phyloP scores from a whole-genome alignment of 306 rosid genomes.

The Prosopis cineraria region DNA sequence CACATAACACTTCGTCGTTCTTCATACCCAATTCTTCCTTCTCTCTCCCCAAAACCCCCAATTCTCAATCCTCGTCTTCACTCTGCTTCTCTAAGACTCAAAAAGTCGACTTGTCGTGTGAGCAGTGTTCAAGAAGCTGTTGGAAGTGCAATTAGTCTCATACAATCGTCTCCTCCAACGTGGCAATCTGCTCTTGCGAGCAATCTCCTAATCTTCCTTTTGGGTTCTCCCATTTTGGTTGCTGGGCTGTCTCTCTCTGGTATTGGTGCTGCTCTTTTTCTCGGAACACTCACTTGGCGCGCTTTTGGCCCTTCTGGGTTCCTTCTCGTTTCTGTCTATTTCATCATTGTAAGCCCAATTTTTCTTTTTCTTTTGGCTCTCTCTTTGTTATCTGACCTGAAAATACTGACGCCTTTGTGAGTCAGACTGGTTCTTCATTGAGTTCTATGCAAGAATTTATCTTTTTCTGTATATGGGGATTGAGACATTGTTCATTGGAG shows the following conservation, averaged over 20 bases:
- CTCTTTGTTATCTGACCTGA: background rate
- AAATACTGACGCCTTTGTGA: background rate
- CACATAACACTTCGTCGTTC: slow-evolving; percentile 30
- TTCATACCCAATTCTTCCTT: background rate
- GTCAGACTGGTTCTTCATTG: background rate
- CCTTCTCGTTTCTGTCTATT: slow-evolving; percentile 81
- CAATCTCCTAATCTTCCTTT: slow-evolving; percentile 63
- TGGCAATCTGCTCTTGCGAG: slow-evolving; percentile 73
- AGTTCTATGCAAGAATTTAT: background rate
- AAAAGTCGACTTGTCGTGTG: slow-evolving; percentile 29
- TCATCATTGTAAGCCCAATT: slow-evolving; percentile 38
- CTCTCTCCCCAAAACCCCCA: slow-evolving; percentile 23
- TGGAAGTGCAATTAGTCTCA: slow-evolving; percentile 43
- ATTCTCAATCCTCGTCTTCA: slow-evolving; percentile 26
- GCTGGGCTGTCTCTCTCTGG: slow-evolving; percentile 70
- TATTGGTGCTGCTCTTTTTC: slow-evolving; percentile 83
- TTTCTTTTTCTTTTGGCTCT: background rate
- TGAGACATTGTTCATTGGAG: slow-evolving; percentile 41
- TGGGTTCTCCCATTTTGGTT: slow-evolving; percentile 56
- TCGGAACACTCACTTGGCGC: slow-evolving; percentile 98
- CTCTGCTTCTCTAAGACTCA: slow-evolving; percentile 19
- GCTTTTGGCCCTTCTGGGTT: slow-evolving; percentile 72
- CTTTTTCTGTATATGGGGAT: background rate
- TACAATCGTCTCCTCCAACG: slow-evolving; percentile 82
- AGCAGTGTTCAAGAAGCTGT: slow-evolving; percentile 41